Percentiles rank a stretch among this genome's conserved stretches.
These are phyloP conservation scores for Sporodiniella umbellata DNA, from an alignment of 371 early-diverging fungal genomes.

Conservation along the genomic window DNA sequence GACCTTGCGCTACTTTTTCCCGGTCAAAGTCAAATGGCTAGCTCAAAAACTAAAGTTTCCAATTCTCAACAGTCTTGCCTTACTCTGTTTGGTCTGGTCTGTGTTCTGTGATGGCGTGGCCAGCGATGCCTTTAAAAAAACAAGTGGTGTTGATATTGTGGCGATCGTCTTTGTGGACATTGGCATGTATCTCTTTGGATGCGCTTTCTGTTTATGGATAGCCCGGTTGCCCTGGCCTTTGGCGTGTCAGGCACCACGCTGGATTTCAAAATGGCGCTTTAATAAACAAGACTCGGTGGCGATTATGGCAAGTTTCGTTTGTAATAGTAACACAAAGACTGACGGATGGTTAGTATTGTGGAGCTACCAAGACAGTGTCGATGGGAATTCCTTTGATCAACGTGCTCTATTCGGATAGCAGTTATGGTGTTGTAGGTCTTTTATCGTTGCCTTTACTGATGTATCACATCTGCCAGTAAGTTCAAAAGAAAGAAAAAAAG, in stretches of 20 bases:
- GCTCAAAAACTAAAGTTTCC: slow-evolving; percentile 49
- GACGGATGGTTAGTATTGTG: slow-evolving; percentile 45
- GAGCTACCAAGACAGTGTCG: slow-evolving; percentile 74
- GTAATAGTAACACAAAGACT: background rate
- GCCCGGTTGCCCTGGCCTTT: slow-evolving; percentile 44
- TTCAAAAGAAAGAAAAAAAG: slow-evolving; percentile 7
- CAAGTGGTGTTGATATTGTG: slow-evolving; percentile 52
- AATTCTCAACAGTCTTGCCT: slow-evolving; percentile 55
- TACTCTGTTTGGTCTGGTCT: slow-evolving; percentile 69
- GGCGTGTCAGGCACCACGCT: slow-evolving; percentile 14
- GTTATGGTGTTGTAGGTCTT: slow-evolving; percentile 55
- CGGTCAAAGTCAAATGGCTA: slow-evolving; percentile 44
- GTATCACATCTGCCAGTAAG: slow-evolving; percentile 73
- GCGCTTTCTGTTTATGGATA: slow-evolving; percentile 32
- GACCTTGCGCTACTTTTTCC: slow-evolving; percentile 53
- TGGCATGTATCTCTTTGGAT: slow-evolving; percentile 46
- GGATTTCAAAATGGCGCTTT: slow-evolving; percentile 38
- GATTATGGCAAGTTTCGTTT: slow-evolving; percentile 51
- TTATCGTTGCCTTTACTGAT: slow-evolving; percentile 63
- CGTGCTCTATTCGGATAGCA: slow-evolving; percentile 53
- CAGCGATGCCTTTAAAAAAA: slow-evolving; percentile 47
- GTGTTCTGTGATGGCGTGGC: slow-evolving; percentile 74
- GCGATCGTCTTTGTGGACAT: slow-evolving; percentile 57
- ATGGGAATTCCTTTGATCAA: slow-evolving; percentile 78
- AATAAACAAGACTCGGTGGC: slow-evolving; percentile 51